Conservation (phyloP, 257 asterid species). For the Marsdenia floribunda region DNA sequence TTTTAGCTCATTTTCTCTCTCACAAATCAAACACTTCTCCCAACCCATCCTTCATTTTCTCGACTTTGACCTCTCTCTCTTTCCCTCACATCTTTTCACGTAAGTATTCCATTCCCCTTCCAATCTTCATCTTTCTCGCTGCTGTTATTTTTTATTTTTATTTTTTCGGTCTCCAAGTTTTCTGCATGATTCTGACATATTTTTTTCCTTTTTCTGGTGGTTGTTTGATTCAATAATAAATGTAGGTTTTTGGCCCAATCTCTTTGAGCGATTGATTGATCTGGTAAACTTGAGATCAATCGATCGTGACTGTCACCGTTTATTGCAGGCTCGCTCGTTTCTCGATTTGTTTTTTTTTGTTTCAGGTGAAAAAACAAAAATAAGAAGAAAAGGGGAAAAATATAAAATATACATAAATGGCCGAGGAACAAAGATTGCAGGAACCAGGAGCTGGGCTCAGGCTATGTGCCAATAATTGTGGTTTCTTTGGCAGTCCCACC, state of each 20-base stretch:
- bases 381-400: no score
- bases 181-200: not conserved
- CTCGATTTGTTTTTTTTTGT: not conserved
- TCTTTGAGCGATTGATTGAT: slow-evolving; percentile 36
- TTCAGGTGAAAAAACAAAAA: not conserved
- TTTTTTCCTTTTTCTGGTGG: not conserved
- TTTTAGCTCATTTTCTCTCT: not conserved
- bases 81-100: not conserved
- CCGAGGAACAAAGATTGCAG: slow-evolving; percentile 53
- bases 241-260: slow-evolving; percentile 16
- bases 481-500: slow-evolving; percentile 56
- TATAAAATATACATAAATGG: slow-evolving; percentile 22
- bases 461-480: slow-evolving; percentile 48
- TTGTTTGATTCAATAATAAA: not conserved
- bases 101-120: not conserved
- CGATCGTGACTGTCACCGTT: slow-evolving; percentile 19
- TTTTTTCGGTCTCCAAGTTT: not conserved
- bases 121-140: not conserved
- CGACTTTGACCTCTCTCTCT: not conserved
- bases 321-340: not conserved
- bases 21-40: not conserved
- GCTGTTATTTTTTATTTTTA: not conserved
- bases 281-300: slow-evolving; percentile 19
- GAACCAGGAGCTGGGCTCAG: slow-evolving; percentile 36
- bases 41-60: slow-evolving; percentile 4